Evolutionary conservation across 2,329 filamentous ascomycete genomes (phyloP).

Genomic region (Xylaria digitata): DNA sequence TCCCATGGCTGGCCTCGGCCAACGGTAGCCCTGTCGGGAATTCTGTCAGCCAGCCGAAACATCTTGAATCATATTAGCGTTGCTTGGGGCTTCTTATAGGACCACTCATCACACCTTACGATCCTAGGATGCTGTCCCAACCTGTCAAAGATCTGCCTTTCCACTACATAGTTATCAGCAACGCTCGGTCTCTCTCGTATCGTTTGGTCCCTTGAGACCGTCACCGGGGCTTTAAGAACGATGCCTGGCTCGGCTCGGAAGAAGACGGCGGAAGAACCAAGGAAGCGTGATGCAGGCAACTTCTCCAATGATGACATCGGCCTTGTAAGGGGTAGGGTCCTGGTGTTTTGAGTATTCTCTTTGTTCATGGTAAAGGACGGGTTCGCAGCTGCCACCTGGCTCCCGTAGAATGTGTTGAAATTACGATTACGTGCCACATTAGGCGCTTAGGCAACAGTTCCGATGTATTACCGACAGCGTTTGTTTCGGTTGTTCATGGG

Average conservation of each 20-base stretch:
- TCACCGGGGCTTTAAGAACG: slow-evolving; percentile 7
- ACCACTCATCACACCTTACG: slow-evolving; percentile 1
- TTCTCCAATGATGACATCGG: slow-evolving; percentile 1
- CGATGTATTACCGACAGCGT: too few relatives aligned
- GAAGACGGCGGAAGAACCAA: slow-evolving; percentile 4
- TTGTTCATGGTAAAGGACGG: slow-evolving; percentile 12
- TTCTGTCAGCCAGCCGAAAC: background rate
- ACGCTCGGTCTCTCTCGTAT: slow-evolving; percentile 7
- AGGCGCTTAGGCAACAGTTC: too few relatives aligned
- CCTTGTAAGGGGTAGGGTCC: background rate
- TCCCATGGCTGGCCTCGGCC: slow-evolving; percentile 8
- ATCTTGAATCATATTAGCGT: slow-evolving; percentile 1
- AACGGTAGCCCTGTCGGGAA: slow-evolving; percentile 8
- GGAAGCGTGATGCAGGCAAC: slow-evolving; percentile 4
- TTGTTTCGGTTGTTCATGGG: too few relatives aligned
- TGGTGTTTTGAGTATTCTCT: slow-evolving; percentile 5
- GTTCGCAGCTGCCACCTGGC: slow-evolving; percentile 15
- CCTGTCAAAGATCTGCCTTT: slow-evolving; percentile 9
- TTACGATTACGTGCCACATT: slow-evolving; percentile 9
- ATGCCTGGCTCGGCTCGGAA: slow-evolving; percentile 1
- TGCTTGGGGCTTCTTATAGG: slow-evolving; percentile 4
- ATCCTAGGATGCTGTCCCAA: slow-evolving; percentile 13
- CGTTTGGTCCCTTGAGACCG: slow-evolving; percentile 3
- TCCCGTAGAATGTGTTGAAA: slow-evolving; percentile 7
- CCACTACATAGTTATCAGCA: slow-evolving; percentile 4